Evolutionary conservation across 768 basidiomycete genomes (phyloP), one percentile per base, ranked within the genome.

Genomic region (Suillus variegatus): DNA sequence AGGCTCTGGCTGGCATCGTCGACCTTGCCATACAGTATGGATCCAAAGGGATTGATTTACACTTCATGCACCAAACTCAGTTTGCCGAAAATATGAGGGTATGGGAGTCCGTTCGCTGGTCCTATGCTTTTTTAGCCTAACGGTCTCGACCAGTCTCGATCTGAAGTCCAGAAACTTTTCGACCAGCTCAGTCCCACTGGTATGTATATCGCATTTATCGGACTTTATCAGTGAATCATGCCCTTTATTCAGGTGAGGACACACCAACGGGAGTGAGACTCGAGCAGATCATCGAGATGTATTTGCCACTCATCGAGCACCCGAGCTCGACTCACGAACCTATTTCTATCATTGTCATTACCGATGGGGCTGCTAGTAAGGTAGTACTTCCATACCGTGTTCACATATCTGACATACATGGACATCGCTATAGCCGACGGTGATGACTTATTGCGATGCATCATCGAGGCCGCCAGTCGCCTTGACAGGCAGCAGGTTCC

Each of bases 1-100:
- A 80, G 44, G 82, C 83, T 2, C 75, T 84, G 25, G 80, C 73
- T 51, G 81, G 77, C 55, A 74, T 82, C 28, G 75, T 78, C 6
- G 77, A 81, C 43, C 67, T 79, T 4, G 77, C 79, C 28, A 75
- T 73, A 36, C 66, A 72, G 44, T 78, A 80, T 58, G 80, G 76
- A 16, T 73, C 75, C 12, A 79, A 75, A 36, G 82, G 83, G 13
- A 35, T 77, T 55, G 83, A 83, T 46, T 71, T 84, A 14, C 75
- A 81, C 66, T 82, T 83, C 69, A 75, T 82, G 69, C 83, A 82
- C 64, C 56, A 62, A 13, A 67, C 70, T 38, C 72, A 68, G 63
- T 78, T 74, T 64, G 79, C 72, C 6, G 63, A 66, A 16, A 72
- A 71, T 65, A 67, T 79, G 66, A 72, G 63, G 68, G 75, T 70